Conservation (phyloP, 2,329 filamentous ascomycete genomes). For the Diatrype stigma region DNA sequence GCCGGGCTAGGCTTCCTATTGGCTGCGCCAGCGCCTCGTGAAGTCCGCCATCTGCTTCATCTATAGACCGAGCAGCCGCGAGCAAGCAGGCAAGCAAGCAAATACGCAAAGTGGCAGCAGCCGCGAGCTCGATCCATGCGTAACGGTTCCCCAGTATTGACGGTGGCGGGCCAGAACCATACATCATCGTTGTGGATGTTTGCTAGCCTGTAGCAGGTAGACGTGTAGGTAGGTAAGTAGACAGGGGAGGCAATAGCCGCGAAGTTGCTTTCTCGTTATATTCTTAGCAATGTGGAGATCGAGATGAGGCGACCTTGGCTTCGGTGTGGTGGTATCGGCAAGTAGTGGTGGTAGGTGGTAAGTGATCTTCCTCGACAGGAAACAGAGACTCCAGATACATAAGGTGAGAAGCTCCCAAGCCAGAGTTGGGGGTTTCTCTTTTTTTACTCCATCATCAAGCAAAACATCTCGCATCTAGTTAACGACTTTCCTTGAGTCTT, state of each 20-base stretch:
- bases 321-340: neutral
- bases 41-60: constrained; percentile 23
- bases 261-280: neutral
- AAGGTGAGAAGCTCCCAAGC: constrained; percentile 13
- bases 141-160: too few relatives aligned
- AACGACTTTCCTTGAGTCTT: constrained; percentile 26
- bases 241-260: neutral
- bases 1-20: constrained; percentile 13
- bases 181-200: too few relatives aligned
- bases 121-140: neutral
- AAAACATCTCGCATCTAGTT: constrained; percentile 12
- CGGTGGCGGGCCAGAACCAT: neutral
- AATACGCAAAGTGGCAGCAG: constrained; percentile 2
- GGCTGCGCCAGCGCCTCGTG: constrained; percentile 22
- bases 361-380: constrained; percentile 2
- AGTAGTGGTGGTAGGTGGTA: too few relatives aligned
- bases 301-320: neutral
- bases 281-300: neutral
- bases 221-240: neutral
- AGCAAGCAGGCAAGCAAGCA: constrained; percentile 15
- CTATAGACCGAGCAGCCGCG: constrained; percentile 5
- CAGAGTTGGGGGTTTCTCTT: constrained; percentile 4
- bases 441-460: constrained; percentile 14
- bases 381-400: constrained; percentile 14
- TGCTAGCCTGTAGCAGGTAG: too few relatives aligned